Percentiles rank a stretch among this genome's conserved stretches.
Evolutionary conservation across 768 basidiomycete genomes (phyloP).

Genomic region (Boletellus emodensis): DNA sequence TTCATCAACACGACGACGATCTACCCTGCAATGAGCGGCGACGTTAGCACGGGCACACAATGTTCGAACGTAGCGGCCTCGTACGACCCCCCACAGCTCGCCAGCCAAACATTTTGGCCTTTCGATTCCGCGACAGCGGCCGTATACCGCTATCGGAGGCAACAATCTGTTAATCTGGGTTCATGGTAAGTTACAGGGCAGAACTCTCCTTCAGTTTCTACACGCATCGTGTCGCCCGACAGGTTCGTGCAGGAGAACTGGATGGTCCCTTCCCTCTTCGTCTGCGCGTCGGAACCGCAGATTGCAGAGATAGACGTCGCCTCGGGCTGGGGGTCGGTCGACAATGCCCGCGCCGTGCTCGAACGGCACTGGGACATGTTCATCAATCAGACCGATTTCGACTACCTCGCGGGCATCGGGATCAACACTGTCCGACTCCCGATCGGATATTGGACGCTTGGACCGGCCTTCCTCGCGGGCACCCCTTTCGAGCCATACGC

Average conservation of each 20-base stretch:
- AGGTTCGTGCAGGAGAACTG: slow-evolving; percentile 75
- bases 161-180: slow-evolving; percentile 21
- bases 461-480: slow-evolving; percentile 29
- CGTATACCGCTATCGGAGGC: slow-evolving; percentile 20
- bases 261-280: slow-evolving; percentile 68
- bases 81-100: slow-evolving; percentile 9
- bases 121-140: slow-evolving; percentile 14
- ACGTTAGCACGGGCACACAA: not conserved
- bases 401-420: slow-evolving; percentile 52
- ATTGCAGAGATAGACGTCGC: slow-evolving; percentile 65
- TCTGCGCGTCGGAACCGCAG: slow-evolving; percentile 48
- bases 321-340: slow-evolving; percentile 40
- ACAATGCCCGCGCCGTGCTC: slow-evolving; percentile 47
- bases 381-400: slow-evolving; percentile 62
- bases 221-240: not conserved
- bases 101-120: slow-evolving; percentile 9
- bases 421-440: slow-evolving; percentile 65
- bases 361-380: slow-evolving; percentile 76
- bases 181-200: slow-evolving; percentile 11
- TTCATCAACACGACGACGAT: not conserved
- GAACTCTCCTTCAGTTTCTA: no score
- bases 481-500: slow-evolving; percentile 37
- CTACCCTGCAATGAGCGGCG: not conserved
- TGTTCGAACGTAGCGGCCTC: slow-evolving; percentile 1
- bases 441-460: slow-evolving; percentile 49